These are phyloP conservation scores for Roridomyces roridus DNA, from an alignment of 768 basidiomycete genomes.

Conservation along the genomic window DNA sequence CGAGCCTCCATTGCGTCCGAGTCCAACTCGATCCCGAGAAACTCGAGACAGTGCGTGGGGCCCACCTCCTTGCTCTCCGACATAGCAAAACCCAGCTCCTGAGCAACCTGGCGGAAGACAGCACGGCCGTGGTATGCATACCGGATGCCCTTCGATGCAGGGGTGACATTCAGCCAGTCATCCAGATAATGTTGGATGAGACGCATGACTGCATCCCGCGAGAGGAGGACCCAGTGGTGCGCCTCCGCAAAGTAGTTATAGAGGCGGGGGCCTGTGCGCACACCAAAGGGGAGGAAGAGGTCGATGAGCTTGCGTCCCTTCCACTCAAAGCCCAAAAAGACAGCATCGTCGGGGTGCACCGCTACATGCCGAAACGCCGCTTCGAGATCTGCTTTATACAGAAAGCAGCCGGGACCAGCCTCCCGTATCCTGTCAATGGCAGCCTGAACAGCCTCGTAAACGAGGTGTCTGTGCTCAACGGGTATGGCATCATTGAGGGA, in stretches of 20 bases:
- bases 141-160: neutral
- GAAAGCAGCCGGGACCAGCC: slow-evolving; percentile 9
- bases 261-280: slow-evolving; percentile 27
- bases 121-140: neutral
- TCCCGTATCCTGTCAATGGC: slow-evolving; percentile 13
- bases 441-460: slow-evolving; percentile 11
- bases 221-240: neutral
- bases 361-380: slow-evolving; percentile 9
- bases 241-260: slow-evolving; percentile 18
- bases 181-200: slow-evolving; percentile 27
- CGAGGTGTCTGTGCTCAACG: slow-evolving; percentile 2
- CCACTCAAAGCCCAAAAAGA: neutral
- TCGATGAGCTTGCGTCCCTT: slow-evolving; percentile 16
- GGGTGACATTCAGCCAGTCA: slow-evolving; percentile 23
- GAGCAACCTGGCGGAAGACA: slow-evolving; percentile 8
- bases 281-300: slow-evolving; percentile 25
- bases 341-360: neutral
- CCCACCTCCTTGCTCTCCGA: slow-evolving; percentile 23
- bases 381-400: neutral
- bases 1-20: slow-evolving; percentile 26
- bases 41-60: slow-evolving; percentile 23
- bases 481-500: slow-evolving; percentile 27
- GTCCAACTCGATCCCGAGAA: slow-evolving; percentile 26
- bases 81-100: slow-evolving; percentile 24
- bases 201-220: slow-evolving; percentile 1